These are phyloP conservation scores for Orbilia javanica DNA, from an alignment of 2,329 filamentous ascomycete genomes.

Conservation along the genomic window DNA sequence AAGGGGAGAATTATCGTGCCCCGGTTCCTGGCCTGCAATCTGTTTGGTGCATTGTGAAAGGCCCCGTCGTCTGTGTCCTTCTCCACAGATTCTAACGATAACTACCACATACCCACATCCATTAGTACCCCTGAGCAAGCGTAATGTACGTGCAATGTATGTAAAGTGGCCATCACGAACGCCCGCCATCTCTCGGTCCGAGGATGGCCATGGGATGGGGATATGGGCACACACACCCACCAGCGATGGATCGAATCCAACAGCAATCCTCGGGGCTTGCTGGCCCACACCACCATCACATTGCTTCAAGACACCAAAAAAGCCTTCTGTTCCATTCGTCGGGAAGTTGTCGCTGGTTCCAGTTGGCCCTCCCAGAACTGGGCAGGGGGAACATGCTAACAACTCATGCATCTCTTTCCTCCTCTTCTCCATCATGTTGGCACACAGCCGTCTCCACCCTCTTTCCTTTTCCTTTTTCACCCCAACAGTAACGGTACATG, in stretches of 20 bases:
- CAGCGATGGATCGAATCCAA: constrained; percentile 18
- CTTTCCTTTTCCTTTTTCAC: constrained; percentile 59
- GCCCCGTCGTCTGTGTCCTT: constrained; percentile 34
- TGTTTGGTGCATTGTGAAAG: constrained; percentile 22
- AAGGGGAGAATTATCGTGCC: constrained; percentile 52
- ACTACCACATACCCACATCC: not conserved
- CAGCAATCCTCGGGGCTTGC: constrained; percentile 44
- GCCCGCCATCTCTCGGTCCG: constrained; percentile 48
- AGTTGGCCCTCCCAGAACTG: constrained; percentile 53
- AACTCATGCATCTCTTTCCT: constrained; percentile 46
- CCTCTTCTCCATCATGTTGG: constrained; percentile 26
- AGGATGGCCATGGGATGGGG: constrained; percentile 35
- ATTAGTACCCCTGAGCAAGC: constrained; percentile 49
- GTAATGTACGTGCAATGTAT: not conserved
- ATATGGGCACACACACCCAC: not conserved
- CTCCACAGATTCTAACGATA: constrained; percentile 43
- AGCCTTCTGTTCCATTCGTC: constrained; percentile 39
- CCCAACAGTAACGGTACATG: constrained; percentile 60
- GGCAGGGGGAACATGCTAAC: constrained; percentile 55
- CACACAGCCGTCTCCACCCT: constrained; percentile 51
- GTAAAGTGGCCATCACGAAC: constrained; percentile 28
- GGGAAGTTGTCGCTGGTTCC: constrained; percentile 57
- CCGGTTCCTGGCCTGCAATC: constrained; percentile 46
- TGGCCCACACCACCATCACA: constrained; percentile 57
- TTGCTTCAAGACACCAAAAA: constrained; percentile 16